phyloP scores from a whole-genome alignment of 495 filamentous ascomycete species.

The Cercophora sp. region DNA sequence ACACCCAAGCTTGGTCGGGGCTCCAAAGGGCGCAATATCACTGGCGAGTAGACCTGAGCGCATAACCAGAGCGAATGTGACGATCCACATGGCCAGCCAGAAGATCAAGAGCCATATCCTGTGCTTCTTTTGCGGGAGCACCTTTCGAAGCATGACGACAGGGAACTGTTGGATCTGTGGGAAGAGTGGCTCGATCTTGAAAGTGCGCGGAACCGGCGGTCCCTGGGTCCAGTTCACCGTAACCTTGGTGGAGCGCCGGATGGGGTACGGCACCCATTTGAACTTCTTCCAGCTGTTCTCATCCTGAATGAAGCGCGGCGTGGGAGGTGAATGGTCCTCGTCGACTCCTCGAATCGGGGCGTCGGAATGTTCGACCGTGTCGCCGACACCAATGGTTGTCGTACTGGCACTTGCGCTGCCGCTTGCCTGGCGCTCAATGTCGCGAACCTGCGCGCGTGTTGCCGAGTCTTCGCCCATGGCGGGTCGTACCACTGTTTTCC shows the following conservation, averaged over 20 bases:
- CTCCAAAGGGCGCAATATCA: constrained; percentile 66
- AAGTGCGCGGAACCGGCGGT: constrained; percentile 58
- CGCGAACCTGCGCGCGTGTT: constrained; percentile 12
- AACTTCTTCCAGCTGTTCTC: constrained; percentile 31
- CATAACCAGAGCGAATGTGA: constrained; percentile 66
- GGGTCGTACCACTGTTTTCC: no score
- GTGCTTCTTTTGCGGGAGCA: constrained; percentile 60
- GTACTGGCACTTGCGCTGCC: constrained; percentile 8
- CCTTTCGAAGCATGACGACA: constrained; percentile 55
- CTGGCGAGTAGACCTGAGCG: constrained; percentile 58
- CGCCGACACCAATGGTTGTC: constrained; percentile 13
- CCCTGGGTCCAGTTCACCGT: constrained; percentile 65
- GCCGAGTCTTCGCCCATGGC: constrained; percentile 16
- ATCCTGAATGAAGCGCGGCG: constrained; percentile 39
- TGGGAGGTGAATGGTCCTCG: constrained; percentile 26
- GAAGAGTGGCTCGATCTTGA: constrained; percentile 65
- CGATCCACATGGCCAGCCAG: constrained; percentile 66
- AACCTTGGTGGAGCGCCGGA: constrained; percentile 37
- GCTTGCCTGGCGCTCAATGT: constrained; percentile 16
- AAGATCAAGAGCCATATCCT: constrained; percentile 55
- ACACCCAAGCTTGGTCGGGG: constrained; percentile 64
- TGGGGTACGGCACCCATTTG: constrained; percentile 49
- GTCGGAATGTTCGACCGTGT: constrained; percentile 30
- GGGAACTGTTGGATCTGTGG: constrained; percentile 67
- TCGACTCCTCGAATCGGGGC: constrained; percentile 31